These are phyloP conservation scores for Vanrija humicola DNA, from an alignment of 1,284 basidiomycete species.

Conservation along the genomic window DNA sequence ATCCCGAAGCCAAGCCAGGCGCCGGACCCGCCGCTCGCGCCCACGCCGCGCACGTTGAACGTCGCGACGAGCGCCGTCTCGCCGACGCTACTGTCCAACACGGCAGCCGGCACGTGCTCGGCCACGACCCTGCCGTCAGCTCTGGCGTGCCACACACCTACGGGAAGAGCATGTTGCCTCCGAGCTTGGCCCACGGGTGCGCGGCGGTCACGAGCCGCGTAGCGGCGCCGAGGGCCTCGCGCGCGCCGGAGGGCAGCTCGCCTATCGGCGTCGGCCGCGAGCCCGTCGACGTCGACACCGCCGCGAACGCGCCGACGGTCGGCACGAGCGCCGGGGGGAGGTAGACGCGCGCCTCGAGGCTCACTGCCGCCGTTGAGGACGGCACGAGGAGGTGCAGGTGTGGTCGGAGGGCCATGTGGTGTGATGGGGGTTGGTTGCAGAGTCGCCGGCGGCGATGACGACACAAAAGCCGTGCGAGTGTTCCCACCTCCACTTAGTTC, in stretches of 20 bases:
- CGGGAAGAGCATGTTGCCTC: slow-evolving; percentile 44
- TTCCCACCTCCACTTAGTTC: not conserved
- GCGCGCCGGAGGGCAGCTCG: not conserved
- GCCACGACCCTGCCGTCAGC: slow-evolving; percentile 25
- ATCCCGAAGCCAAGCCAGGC: slow-evolving; percentile 25
- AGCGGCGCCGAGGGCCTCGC: slow-evolving; percentile 8
- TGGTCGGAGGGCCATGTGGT: slow-evolving; percentile 22
- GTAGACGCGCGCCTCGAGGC: slow-evolving; percentile 37
- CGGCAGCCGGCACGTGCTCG: slow-evolving; percentile 20
- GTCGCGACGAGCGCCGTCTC: slow-evolving; percentile 27
- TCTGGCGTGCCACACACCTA: slow-evolving; percentile 13
- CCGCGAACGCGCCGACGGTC: too few species aligned
- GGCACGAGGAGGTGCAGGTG: slow-evolving; percentile 36
- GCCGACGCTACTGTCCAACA: slow-evolving; percentile 6
- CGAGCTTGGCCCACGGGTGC: slow-evolving; percentile 41
- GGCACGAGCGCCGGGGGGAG: slow-evolving; percentile 12
- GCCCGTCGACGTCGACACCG: not conserved
- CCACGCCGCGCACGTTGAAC: slow-evolving; percentile 41
- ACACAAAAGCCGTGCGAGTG: not conserved
- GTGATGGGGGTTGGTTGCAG: not conserved
- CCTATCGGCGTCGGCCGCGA: not conserved
- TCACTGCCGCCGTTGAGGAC: slow-evolving; percentile 17
- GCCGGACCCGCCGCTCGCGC: slow-evolving; percentile 25
- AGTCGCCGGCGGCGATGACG: not conserved
- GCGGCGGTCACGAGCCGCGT: slow-evolving; percentile 30